Base-by-base conservation (phyloP, 78 protist species). In the Dictyostelium citrinum region DNA sequence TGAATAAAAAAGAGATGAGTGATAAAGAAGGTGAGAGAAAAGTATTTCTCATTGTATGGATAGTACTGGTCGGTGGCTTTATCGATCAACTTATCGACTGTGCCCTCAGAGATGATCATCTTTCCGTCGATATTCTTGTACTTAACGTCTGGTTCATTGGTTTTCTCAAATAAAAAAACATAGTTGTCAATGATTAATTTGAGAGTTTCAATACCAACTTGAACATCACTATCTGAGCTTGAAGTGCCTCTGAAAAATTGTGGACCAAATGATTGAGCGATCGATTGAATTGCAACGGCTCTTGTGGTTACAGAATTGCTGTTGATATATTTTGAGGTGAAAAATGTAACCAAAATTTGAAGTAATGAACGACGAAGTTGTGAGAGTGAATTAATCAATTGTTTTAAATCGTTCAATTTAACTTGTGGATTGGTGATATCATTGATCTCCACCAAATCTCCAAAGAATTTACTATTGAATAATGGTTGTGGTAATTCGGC, bases 401-500 rank as follows among this genome's bases (percentile, higher is more conserved):
- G 10, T 27, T 74, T 70, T 9, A 88, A 17, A 45, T 88, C 93
- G 9, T 88, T 37, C 55, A 88, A 49, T n/a, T 88, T 88, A 12
- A 88, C 77, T 29, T 72, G 71, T 24, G 79, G 85, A 43, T 88
- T 88, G 4, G 74, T 68, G 35, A 88, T 88, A 8, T 88, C 93
- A 27, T 64, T 16, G 58, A 88, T 78, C 46, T 88, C 93, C 1
- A 88, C 17, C 3, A 88, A 49, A 29, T 88, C 85, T 33, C 70
- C 41, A 46, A 77, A 88, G 49, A 78, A 88, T 74, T 88, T 88
- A 29, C 46, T 88, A 43, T 88, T 88, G 85, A 88, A 61, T 1
- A 88, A 60, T 45, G 93, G 93, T 46, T 88, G 93, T 72, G 93
- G 93, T 68, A 88, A 49, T 14, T 88, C 93, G 8, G 71, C 29